A percentile compares a stretch with the other conserved stretches of the same genome.
Conservation (phyloP, 2,329 filamentous ascomycete genomes). For the Madurella fahalii region DNA sequence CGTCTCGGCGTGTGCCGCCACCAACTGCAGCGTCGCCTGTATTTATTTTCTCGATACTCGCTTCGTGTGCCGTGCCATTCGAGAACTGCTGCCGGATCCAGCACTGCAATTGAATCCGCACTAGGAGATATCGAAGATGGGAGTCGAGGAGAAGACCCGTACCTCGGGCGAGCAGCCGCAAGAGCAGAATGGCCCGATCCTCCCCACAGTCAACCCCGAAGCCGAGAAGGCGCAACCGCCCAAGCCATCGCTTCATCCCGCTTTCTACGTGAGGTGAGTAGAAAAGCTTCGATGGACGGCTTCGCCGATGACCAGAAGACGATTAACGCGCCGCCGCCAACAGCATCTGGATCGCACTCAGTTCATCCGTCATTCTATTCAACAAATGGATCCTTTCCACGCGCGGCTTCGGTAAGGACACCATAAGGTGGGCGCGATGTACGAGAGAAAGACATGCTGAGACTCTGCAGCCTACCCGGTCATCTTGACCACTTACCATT, state of each 20-base stretch:
- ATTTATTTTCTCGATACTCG: constrained; percentile 6
- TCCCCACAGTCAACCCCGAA: constrained; percentile 77
- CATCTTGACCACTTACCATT: constrained; percentile 92
- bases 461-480: constrained; percentile 59
- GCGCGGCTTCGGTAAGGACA: constrained; percentile 69
- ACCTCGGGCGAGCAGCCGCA: constrained; percentile 72
- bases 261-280: constrained; percentile 74
- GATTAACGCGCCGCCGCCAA: constrained; percentile 8
- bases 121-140: constrained; percentile 44
- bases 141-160: constrained; percentile 74
- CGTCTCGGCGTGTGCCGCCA: constrained; percentile 8
- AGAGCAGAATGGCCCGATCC: constrained; percentile 54
- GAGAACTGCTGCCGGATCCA: constrained; percentile 15
- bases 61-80: constrained; percentile 6
- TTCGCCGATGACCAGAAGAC: not conserved
- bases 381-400: constrained; percentile 98
- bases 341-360: constrained; percentile 88
- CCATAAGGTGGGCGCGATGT: not conserved
- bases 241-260: constrained; percentile 66
- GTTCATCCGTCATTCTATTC: constrained; percentile 94
- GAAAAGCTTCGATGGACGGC: not conserved
- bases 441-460: constrained; percentile 25
- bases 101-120: constrained; percentile 2
- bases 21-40: constrained; percentile 3
- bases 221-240: constrained; percentile 65